These are phyloP conservation scores for Colletotrichum orchidophilum DNA, from an alignment of 2,329 filamentous ascomycete species.

Conservation along the genomic window DNA sequence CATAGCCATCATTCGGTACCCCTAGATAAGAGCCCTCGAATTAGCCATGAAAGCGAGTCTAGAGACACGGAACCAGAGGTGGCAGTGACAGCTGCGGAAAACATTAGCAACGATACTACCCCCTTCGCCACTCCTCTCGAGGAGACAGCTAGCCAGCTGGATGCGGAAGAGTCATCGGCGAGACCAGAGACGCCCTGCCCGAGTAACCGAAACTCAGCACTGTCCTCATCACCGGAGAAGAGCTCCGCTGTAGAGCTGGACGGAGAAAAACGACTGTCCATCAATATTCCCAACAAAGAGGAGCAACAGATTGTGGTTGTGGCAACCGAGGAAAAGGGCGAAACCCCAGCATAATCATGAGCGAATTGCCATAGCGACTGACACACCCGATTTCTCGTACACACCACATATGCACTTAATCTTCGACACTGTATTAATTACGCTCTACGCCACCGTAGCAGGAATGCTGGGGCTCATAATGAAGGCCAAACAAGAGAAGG, in stretches of 20 bases:
- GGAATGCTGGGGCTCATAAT: constrained; percentile 13
- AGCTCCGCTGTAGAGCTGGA: background rate
- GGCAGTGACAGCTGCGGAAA: background rate
- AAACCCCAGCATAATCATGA: background rate
- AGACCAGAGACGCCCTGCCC: constrained; percentile 18
- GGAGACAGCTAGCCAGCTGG: background rate
- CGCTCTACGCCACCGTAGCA: background rate
- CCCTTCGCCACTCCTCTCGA: background rate
- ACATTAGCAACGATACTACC: background rate
- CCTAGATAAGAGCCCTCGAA: constrained; percentile 31
- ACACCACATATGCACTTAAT: constrained; percentile 12
- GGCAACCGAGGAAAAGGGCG: background rate
- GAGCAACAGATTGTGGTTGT: background rate
- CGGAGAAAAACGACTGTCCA: constrained; percentile 14
- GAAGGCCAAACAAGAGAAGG: constrained; percentile 6
- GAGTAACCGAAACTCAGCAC: constrained; percentile 7
- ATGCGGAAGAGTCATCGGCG: background rate
- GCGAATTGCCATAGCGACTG: background rate
- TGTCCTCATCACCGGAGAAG: background rate
- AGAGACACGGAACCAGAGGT: background rate
- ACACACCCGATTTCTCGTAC: background rate
- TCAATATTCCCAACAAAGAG: constrained; percentile 7
- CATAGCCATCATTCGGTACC: constrained; percentile 39
- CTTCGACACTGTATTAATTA: constrained; percentile 32
- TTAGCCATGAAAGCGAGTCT: constrained; percentile 31